Evolutionary conservation across 306 rosid species (phyloP), one percentile per base, ranked within the genome.

Genomic region (Dryas octopetala): DNA sequence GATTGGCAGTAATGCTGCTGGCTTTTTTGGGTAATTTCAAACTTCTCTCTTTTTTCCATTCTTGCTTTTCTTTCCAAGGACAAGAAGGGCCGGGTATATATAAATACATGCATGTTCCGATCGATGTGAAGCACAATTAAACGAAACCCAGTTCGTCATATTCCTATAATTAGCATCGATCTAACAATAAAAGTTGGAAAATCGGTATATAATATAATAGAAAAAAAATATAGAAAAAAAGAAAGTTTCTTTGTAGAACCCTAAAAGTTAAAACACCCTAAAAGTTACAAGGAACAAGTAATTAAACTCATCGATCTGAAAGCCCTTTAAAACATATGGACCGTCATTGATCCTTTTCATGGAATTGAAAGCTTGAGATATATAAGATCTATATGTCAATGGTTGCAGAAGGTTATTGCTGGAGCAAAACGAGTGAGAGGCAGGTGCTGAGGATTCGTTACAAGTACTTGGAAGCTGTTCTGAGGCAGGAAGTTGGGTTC

Each of bases 341-440:
- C 60, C 15, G 13, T 9, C 15, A 47, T 48, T 13, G 59, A 68
- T 68, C 13, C 38, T 32, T 32, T 32, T 32, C 38, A 32, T 32
- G 0, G 38, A 23, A 17, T 58, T 58, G 41, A 58, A 58, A 58
- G 41, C 10, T 58, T 58, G 63, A 58, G 7, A 14, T 50, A 28
- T 46, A 17, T 43, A 17, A 32, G 2, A 32, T 32, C 38, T 43
- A 6, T 13, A 12, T n/a, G 38, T 32, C 41, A 53, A 77, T 62
- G 66, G 66, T 73, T 78, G 85, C 88, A 95, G 98, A 95, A 79
- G 98, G 98, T 4, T 91, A 87, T 57, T 95, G 98, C 64, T 95
- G 98, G 98, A 91, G 98, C 80, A 95, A 91, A 89, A 95, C 97
- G 23, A 92, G 97, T 12, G 98, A 95, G 85, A 88, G 98, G 52